Conservation (phyloP, 192 early-diverging fungal genomes). For the Coemansia sp. region DNA sequence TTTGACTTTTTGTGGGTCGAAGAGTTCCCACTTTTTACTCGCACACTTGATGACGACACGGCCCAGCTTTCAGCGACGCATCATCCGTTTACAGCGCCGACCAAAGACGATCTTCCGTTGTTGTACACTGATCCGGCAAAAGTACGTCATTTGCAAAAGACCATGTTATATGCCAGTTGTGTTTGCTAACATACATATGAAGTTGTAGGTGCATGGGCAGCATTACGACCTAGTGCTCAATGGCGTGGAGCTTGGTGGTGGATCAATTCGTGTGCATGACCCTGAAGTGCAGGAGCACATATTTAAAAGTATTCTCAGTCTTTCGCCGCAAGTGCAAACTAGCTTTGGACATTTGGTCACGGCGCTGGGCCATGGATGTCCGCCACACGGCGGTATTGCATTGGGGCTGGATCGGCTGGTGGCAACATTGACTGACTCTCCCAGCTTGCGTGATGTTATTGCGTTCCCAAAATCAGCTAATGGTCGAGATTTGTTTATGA, state of each 20-base stretch:
- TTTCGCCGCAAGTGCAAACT: slow-evolving; percentile 54
- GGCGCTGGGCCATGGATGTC: slow-evolving; percentile 79
- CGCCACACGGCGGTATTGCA: slow-evolving; percentile 88
- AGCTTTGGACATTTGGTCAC: slow-evolving; percentile 81
- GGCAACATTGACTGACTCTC: slow-evolving; percentile 66
- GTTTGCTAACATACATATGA: too few relatives aligned
- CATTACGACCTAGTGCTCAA: slow-evolving; percentile 92
- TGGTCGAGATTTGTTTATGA: slow-evolving; percentile 80
- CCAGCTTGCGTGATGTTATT: slow-evolving; percentile 87
- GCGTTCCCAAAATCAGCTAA: slow-evolving; percentile 86
- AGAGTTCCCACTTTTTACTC: slow-evolving; percentile 85
- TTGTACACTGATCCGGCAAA: slow-evolving; percentile 63
- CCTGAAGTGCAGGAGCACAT: slow-evolving; percentile 72
- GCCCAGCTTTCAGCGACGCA: slow-evolving; percentile 67
- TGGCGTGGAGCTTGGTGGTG: slow-evolving; percentile 88
- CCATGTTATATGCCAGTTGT: too few relatives aligned
- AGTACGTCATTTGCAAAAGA: slow-evolving; percentile 21
- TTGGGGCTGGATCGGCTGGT: slow-evolving; percentile 81
- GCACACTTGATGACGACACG: slow-evolving; percentile 55
- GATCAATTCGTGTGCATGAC: slow-evolving; percentile 85
- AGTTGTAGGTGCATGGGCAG: slow-evolving; percentile 61
- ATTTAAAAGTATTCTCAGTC: slow-evolving; percentile 68
- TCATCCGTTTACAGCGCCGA: slow-evolving; percentile 90
- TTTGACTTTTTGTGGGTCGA: slow-evolving; percentile 86
- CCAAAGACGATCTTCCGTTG: slow-evolving; percentile 64